These are phyloP conservation scores for Haplographium delicatum DNA, from an alignment of 495 filamentous ascomycete species.

Conservation along the genomic window DNA sequence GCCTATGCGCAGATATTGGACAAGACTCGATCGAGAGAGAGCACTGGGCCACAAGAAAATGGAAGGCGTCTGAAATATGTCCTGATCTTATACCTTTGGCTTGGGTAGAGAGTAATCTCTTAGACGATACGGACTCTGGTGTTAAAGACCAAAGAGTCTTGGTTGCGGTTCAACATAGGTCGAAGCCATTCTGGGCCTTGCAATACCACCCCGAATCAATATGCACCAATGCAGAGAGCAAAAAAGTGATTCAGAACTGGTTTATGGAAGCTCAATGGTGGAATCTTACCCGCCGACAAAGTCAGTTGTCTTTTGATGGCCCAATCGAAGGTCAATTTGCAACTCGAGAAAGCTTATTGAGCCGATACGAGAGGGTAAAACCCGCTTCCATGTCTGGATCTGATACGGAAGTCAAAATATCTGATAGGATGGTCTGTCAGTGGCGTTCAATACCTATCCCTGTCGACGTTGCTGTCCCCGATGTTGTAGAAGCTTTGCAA, in stretches of 20 bases:
- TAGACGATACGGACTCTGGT: constrained; percentile 5
- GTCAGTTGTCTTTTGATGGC: neutral
- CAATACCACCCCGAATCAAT: constrained; percentile 96
- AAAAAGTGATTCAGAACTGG: constrained; percentile 68
- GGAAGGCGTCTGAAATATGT: constrained; percentile 1
- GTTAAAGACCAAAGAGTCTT: constrained; percentile 52
- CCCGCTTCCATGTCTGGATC: neutral
- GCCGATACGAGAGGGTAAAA: constrained; percentile 16
- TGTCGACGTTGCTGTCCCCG: constrained; percentile 7
- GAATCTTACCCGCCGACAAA: constrained; percentile 33
- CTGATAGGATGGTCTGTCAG: neutral
- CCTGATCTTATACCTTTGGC: constrained; percentile 54
- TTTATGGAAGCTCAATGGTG: constrained; percentile 55
- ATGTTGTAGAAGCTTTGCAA: constrained; percentile 19
- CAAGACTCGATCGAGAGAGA: constrained; percentile 28
- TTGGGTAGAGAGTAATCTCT: constrained; percentile 51
- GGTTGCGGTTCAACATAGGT: constrained; percentile 67
- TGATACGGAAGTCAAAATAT: neutral
- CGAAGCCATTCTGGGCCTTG: constrained; percentile 81
- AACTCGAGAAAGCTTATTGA: constrained; percentile 16
- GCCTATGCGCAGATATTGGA: constrained; percentile 62
- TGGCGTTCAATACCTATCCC: constrained; percentile 5
- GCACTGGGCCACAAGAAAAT: constrained; percentile 28
- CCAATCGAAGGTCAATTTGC: constrained; percentile 8
- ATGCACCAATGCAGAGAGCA: constrained; percentile 70